These are phyloP conservation scores for Corinectria fuckeliana DNA, from an alignment of 2,329 filamentous ascomycete genomes.

Conservation along the genomic window DNA sequence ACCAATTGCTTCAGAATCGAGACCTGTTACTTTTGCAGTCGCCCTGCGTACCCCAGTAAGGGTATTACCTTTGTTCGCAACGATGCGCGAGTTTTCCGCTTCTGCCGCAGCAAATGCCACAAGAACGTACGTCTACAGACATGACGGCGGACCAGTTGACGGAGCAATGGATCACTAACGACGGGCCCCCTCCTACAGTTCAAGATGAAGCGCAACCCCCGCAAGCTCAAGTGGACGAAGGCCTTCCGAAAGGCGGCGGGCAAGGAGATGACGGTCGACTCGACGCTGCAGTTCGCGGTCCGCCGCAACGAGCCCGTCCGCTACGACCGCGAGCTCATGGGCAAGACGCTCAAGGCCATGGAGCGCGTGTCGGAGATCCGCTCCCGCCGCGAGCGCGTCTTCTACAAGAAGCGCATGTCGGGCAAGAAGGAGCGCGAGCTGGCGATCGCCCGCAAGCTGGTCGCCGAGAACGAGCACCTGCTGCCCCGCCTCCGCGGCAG, in stretches of 20 bases:
- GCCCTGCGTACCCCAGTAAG: conserved; percentile 62
- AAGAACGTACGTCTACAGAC: conserved; percentile 56
- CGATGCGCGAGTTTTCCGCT: conserved; percentile 61
- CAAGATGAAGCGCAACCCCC: conserved; percentile 98
- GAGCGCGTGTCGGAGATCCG: conserved; percentile 87
- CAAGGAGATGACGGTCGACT: conserved; percentile 92
- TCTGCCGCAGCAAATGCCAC: conserved; percentile 67
- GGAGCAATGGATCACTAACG: conserved; percentile 6
- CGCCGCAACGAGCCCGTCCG: conserved; percentile 93
- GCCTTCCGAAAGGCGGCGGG: conserved; percentile 81
- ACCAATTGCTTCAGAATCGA: conserved; percentile 47
- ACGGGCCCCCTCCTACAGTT: conserved; percentile 56
- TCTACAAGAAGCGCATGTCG: conserved; percentile 93
- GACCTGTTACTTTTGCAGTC: conserved; percentile 54
- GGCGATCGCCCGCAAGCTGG: conserved; percentile 82
- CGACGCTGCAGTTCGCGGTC: conserved; percentile 88
- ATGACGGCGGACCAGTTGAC: background rate
- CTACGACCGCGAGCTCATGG: conserved; percentile 92
- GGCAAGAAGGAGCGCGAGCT: conserved; percentile 86
- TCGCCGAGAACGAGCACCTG: conserved; percentile 91
- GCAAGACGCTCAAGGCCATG: conserved; percentile 91
- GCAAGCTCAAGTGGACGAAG: conserved; percentile 98
- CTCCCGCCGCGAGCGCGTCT: conserved; percentile 81
- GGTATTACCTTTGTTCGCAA: conserved; percentile 61
- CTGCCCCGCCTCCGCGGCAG: conserved; percentile 74